These are phyloP conservation scores for Hemisphaericaspora subhashii DNA, from an alignment of 1,139 yeast species.

Conservation along the genomic window DNA sequence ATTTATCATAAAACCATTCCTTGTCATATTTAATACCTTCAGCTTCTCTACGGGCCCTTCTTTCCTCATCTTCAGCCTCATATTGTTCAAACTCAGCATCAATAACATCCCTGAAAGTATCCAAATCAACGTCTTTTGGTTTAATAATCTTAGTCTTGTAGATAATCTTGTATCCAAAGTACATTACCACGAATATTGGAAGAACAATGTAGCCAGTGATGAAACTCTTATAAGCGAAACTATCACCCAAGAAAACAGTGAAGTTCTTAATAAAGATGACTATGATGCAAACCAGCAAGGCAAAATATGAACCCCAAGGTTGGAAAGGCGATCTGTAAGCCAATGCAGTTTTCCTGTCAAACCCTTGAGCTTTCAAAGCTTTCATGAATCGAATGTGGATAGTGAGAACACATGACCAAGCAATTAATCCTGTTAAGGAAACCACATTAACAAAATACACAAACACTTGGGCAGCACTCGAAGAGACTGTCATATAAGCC, in stretches of 20 bases:
- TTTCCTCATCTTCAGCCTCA: slow-evolving; percentile 36
- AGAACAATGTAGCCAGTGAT: slow-evolving; percentile 79
- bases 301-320: slow-evolving; percentile 62
- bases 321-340: slow-evolving; percentile 66
- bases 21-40: slow-evolving; percentile 41
- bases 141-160: slow-evolving; percentile 52
- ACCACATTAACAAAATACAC: slow-evolving; percentile 70
- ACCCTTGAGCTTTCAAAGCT: slow-evolving; percentile 68
- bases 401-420: slow-evolving; percentile 66
- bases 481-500: slow-evolving; percentile 62
- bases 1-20: slow-evolving; percentile 56
- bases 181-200: slow-evolving; percentile 60
- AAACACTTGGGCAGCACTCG: slow-evolving; percentile 55
- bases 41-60: slow-evolving; percentile 41
- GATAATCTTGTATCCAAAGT: slow-evolving; percentile 57
- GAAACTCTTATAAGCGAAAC: slow-evolving; percentile 53
- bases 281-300: slow-evolving; percentile 53
- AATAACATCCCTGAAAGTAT: slow-evolving; percentile 61
- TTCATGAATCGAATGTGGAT: slow-evolving; percentile 64
- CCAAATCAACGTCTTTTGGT: slow-evolving; percentile 63
- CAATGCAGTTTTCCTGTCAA: slow-evolving; percentile 34
- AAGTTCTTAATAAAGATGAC: slow-evolving; percentile 71
- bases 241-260: slow-evolving; percentile 60
- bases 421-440: slow-evolving; percentile 67
- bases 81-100: slow-evolving; percentile 67